A percentile compares a stretch with the other conserved stretches of the same genome.
phyloP scores from a whole-genome alignment of 208 protist species.

The Crithidia expoeki region DNA sequence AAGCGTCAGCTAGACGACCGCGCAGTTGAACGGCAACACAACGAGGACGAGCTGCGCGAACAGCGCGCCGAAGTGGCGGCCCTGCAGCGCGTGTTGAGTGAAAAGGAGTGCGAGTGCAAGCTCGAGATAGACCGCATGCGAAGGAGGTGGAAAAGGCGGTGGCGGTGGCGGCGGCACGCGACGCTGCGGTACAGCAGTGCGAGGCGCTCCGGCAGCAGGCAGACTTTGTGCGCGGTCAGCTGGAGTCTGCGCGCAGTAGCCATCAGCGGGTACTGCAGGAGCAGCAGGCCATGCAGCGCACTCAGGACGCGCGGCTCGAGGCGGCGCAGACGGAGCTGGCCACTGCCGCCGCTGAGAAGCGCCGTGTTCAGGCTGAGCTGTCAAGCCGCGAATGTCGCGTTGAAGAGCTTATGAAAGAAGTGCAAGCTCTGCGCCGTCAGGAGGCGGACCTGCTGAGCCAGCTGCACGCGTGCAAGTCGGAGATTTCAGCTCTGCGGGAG shows the following conservation, averaged over 20 bases:
- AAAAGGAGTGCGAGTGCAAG: conserved; percentile 31
- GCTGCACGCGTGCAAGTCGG: conserved; percentile 64
- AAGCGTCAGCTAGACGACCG: conserved; percentile 52
- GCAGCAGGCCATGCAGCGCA: conserved; percentile 34
- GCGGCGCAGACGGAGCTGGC: conserved; percentile 42
- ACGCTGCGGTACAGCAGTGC: conserved; percentile 31
- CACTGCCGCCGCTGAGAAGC: conserved; percentile 34
- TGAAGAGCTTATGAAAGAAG: conserved; percentile 47
- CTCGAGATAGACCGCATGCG: conserved; percentile 28
- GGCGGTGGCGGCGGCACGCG: conserved; percentile 32
- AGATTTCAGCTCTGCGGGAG: conserved; percentile 75
- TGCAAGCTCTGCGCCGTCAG: conserved; percentile 44
- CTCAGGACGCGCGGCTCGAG: conserved; percentile 46
- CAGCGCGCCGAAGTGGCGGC: conserved; percentile 57
- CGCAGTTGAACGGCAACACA: conserved; percentile 39
- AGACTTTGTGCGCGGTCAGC: conserved; percentile 36
- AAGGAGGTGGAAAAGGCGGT: conserved; percentile 35
- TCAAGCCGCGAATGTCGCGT: conserved; percentile 40
- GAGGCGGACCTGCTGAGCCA: conserved; percentile 58
- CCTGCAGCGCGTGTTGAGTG: conserved; percentile 51
- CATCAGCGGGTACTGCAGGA: conserved; percentile 38
- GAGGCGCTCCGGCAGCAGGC: conserved; percentile 46
- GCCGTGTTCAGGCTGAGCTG: conserved; percentile 49
- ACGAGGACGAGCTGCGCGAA: conserved; percentile 72
- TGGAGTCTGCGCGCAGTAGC: conserved; percentile 33